Evolutionary conservation across 2,329 filamentous ascomycete genomes (phyloP).

Genomic region (Fusarium annulatum): DNA sequence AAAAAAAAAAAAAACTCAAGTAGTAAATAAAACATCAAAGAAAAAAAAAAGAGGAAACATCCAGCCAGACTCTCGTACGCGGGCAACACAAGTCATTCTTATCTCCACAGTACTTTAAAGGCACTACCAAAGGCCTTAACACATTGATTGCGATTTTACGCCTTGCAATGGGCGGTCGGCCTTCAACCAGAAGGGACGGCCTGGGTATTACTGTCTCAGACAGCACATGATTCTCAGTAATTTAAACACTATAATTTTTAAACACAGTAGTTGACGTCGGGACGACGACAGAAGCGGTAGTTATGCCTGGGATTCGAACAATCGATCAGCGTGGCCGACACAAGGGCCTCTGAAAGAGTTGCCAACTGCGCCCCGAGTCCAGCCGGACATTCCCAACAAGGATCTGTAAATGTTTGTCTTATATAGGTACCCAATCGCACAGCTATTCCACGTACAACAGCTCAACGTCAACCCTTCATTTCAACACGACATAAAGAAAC

Average conservation of each 20-base stretch:
- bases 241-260: not conserved
- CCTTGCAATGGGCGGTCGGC: not conserved
- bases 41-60: not conserved
- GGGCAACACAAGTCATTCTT: not conserved
- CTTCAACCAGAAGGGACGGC: not conserved
- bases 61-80: not conserved
- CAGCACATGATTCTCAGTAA: not conserved
- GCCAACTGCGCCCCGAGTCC: not conserved
- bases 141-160: not conserved
- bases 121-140: conserved; percentile 27
- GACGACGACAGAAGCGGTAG: conserved; percentile 10
- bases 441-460: too few relatives aligned
- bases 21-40: not conserved
- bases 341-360: not conserved
- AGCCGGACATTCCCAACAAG: not conserved
- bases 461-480: not conserved
- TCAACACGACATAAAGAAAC: not conserved
- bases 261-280: not conserved
- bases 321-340: not conserved
- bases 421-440: not conserved
- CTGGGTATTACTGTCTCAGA: not conserved
- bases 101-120: conserved; percentile 18
- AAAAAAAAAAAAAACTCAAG: not conserved
- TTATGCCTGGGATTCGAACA: conserved; percentile 32
- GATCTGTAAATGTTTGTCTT: rapidly evolving